Conservation (phyloP, 306 rosid species). For the Glycine latifolia region DNA sequence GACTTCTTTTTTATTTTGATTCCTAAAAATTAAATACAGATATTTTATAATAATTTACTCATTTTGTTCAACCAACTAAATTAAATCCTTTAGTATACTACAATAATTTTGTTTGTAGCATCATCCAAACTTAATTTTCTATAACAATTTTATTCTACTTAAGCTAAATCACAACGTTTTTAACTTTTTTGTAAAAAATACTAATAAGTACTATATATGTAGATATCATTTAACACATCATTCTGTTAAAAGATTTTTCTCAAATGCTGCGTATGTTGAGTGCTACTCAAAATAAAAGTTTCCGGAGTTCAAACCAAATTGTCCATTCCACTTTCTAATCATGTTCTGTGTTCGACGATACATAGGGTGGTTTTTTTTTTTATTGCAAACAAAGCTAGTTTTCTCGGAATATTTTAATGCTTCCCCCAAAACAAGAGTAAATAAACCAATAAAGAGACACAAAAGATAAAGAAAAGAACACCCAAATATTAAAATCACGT, state of each 20-base stretch:
- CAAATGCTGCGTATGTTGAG: background rate
- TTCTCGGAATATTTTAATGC: background rate
- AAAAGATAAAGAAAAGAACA: slow-evolving; percentile 5
- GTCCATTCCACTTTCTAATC: slow-evolving; percentile 27
- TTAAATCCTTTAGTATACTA: too few species aligned
- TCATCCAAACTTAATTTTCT: background rate
- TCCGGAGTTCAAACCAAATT: background rate
- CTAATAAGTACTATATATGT: background rate
- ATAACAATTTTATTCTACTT: background rate
- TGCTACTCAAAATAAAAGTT: slow-evolving; percentile 13
- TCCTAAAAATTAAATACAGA: too few species aligned
- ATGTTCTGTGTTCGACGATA: slow-evolving; percentile 28
- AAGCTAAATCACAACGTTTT: background rate
- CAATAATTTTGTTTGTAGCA: background rate
- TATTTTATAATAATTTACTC: too few species aligned
- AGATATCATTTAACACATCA: slow-evolving; percentile 33
- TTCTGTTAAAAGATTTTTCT: background rate
- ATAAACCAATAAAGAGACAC: background rate
- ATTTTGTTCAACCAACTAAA: too few species aligned
- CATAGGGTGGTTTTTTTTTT: slow-evolving; percentile 33
- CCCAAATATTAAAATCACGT: background rate
- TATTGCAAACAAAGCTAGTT: slow-evolving; percentile 25
- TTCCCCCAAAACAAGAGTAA: slow-evolving; percentile 30
- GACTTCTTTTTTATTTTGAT: too few species aligned
- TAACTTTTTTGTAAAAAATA: background rate